Percentiles rank a stretch among this genome's conserved stretches.
Evolutionary conservation across 2,329 filamentous ascomycete species (phyloP).

Genomic region (Sporothrix phasma): DNA sequence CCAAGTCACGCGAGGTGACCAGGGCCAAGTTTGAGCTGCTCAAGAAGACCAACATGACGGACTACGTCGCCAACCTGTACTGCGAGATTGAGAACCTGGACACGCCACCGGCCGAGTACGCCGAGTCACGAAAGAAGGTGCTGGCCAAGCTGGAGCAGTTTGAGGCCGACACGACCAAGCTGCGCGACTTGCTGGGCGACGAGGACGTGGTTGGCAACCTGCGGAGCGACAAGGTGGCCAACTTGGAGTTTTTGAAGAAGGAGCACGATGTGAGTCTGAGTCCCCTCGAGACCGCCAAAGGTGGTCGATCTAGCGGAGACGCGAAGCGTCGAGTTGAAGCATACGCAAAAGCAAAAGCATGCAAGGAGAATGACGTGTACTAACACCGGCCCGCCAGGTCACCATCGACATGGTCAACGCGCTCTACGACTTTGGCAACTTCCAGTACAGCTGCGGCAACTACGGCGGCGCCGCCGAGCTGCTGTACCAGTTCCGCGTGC

Average conservation of each 20-base stretch:
- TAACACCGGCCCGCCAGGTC: constrained; percentile 41
- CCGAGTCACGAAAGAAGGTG: constrained; percentile 81
- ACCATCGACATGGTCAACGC: constrained; percentile 93
- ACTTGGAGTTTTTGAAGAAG: constrained; percentile 96
- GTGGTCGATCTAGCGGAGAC: too few relatives aligned
- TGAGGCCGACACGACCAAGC: constrained; percentile 80
- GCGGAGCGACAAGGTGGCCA: constrained; percentile 93
- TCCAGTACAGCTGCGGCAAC: constrained; percentile 95
- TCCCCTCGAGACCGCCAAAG: too few relatives aligned
- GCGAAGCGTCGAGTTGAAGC: too few relatives aligned
- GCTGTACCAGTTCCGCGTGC: constrained; percentile 93
- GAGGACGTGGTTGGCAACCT: constrained; percentile 86
- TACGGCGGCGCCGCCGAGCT: constrained; percentile 84
- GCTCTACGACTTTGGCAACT: constrained; percentile 90
- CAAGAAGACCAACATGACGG: constrained; percentile 97
- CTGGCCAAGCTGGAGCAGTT: constrained; percentile 71
- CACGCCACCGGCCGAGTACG: constrained; percentile 73
- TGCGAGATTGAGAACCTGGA: constrained; percentile 76
- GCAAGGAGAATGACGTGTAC: not conserved
- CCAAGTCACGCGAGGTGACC: constrained; percentile 58
- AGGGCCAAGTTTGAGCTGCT: constrained; percentile 87
- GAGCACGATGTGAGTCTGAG: constrained; percentile 67
- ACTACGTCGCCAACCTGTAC: constrained; percentile 89
- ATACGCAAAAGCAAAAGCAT: not conserved
- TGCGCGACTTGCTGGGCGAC: constrained; percentile 74